phyloP scores from a whole-genome alignment of 2,329 filamentous ascomycete species.

The Orbilia quercus region DNA sequence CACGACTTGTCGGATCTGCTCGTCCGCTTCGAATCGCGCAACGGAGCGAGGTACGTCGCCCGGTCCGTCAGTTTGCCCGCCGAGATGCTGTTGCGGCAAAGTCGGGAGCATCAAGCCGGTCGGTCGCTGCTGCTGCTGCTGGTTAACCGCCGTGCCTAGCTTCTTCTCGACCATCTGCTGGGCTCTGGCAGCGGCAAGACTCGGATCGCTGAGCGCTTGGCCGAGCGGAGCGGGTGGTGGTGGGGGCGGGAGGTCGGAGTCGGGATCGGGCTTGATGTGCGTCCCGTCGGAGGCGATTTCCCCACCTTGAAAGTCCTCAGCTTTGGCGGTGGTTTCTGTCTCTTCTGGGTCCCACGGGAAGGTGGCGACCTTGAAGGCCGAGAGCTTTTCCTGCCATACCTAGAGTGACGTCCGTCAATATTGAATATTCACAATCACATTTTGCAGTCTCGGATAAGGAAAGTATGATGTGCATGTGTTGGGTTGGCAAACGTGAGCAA shows the following conservation, averaged over 20 bases:
- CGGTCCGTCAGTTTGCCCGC: slow-evolving; percentile 59
- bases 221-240: slow-evolving; percentile 60
- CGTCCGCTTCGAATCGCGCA: slow-evolving; percentile 37
- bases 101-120: slow-evolving; percentile 57
- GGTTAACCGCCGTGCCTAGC: slow-evolving; percentile 39
- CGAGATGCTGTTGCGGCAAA: slow-evolving; percentile 60
- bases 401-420: slow-evolving; percentile 63
- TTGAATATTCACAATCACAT: neutral
- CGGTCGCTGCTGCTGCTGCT: slow-evolving; percentile 17
- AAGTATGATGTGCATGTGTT: slow-evolving; percentile 5
- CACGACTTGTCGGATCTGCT: slow-evolving; percentile 42
- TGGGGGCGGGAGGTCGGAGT: slow-evolving; percentile 62
- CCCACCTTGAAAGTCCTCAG: slow-evolving; percentile 59
- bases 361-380: slow-evolving; percentile 81
- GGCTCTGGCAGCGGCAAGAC: slow-evolving; percentile 59
- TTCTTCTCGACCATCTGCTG: slow-evolving; percentile 59
- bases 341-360: slow-evolving; percentile 92
- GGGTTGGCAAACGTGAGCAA: slow-evolving; percentile 27
- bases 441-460: neutral
- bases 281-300: slow-evolving; percentile 58
- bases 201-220: slow-evolving; percentile 60
- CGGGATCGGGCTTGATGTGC: slow-evolving; percentile 65
- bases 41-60: slow-evolving; percentile 58
- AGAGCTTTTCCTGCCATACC: slow-evolving; percentile 95
- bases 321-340: slow-evolving; percentile 62